A percentile compares a stretch with the other conserved stretches of the same genome.
These are phyloP conservation scores for Gremmenia infestans DNA, from an alignment of 2,329 filamentous ascomycete genomes.

Conservation along the genomic window DNA sequence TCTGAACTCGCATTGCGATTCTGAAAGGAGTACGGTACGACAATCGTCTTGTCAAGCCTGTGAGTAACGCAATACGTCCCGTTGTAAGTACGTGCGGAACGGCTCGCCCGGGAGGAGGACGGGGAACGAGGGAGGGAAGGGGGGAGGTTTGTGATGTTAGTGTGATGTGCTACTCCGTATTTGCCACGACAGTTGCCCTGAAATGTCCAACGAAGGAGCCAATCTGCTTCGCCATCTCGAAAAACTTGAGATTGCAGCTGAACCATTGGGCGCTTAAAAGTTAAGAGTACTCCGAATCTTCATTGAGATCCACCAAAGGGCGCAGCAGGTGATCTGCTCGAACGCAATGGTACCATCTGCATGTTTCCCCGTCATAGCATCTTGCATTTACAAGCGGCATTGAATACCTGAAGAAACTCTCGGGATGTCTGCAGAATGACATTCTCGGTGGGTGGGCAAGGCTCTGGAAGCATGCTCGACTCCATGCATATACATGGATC, in stretches of 20 bases:
- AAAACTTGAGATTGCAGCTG: background rate
- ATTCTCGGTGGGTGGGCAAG: background rate
- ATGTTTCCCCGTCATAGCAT: background rate
- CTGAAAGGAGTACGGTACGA: background rate
- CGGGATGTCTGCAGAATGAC: no score
- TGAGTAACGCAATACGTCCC: background rate
- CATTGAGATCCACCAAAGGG: background rate
- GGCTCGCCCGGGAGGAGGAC: background rate
- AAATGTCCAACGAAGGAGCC: background rate
- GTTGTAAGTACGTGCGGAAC: background rate
- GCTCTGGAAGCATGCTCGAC: background rate
- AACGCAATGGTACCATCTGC: background rate
- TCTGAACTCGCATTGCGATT: background rate
- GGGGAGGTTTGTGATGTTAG: background rate
- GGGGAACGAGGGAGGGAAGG: background rate
- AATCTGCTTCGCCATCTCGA: background rate
- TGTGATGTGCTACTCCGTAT: background rate
- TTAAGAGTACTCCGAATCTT: background rate
- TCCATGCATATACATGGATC: background rate
- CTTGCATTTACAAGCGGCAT: background rate
- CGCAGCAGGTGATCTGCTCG: background rate
- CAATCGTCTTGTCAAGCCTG: background rate
- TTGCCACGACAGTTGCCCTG: background rate
- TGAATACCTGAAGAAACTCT: background rate
- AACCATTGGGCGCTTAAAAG: slow-evolving; percentile 2